These are phyloP conservation scores for Candida xyloterini DNA, from an alignment of 805 yeast species.

Conservation along the genomic window DNA sequence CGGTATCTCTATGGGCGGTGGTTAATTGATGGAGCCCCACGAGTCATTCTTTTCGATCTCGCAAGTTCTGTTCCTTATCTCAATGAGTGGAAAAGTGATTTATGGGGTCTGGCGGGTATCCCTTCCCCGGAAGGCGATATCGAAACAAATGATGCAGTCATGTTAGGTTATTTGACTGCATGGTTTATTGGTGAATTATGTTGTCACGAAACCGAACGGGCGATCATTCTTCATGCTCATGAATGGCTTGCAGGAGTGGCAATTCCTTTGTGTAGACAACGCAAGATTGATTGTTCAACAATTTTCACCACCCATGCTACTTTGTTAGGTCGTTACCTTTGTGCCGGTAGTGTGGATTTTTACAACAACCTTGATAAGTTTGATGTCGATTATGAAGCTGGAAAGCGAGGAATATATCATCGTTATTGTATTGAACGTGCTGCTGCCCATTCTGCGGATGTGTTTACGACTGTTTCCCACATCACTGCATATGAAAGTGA, in stretches of 20 bases:
- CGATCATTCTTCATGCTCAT: conserved; percentile 91
- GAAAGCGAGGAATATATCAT: conserved; percentile 95
- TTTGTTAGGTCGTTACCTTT: conserved; percentile 85
- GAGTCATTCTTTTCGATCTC: conserved; percentile 85
- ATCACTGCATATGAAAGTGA: conserved; percentile 97
- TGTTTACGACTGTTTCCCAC: conserved; percentile 94
- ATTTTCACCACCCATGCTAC: conserved; percentile 98
- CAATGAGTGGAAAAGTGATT: conserved; percentile 91
- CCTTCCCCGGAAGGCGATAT: conserved; percentile 88
- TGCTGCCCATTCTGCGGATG: conserved; percentile 94
- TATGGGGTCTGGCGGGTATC: conserved; percentile 88
- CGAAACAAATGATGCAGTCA: conserved; percentile 89
- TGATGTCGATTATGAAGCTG: conserved; percentile 97
- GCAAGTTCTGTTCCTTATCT: conserved; percentile 66
- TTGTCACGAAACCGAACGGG: conserved; percentile 77
- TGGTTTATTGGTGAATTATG: conserved; percentile 96
- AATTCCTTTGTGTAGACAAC: conserved; percentile 84
- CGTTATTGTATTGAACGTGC: conserved; percentile 95
- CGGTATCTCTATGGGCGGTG: conserved; percentile 87
- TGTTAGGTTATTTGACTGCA: conserved; percentile 89
- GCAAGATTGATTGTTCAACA: conserved; percentile 90
- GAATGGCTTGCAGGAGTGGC: conserved; percentile 99
- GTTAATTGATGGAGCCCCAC: conserved; percentile 97
- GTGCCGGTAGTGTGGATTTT: conserved; percentile 96
- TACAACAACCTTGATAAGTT: conserved; percentile 84